phyloP scores from a whole-genome alignment of 768 basidiomycete genomes.

The Auricularia sp. region DNA sequence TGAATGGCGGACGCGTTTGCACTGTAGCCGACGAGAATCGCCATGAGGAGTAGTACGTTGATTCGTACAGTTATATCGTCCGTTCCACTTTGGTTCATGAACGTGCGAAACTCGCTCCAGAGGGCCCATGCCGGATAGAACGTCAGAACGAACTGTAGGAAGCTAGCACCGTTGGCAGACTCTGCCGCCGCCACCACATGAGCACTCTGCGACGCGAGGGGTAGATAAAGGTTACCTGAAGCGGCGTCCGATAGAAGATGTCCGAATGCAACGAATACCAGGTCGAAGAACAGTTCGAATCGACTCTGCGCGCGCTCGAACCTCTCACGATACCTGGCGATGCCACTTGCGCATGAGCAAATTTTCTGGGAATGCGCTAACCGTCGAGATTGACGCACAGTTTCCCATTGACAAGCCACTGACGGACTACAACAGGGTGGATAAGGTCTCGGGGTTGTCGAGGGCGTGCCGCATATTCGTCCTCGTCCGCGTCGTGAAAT shows the following conservation, averaged over 20 bases:
- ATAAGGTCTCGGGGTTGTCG: conserved; percentile 1
- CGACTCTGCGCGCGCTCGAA: conserved; percentile 13
- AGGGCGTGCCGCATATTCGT: background rate
- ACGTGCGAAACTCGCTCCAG: conserved; percentile 24
- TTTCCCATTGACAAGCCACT: conserved; percentile 7
- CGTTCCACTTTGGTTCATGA: conserved; percentile 21
- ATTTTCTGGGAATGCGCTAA: background rate
- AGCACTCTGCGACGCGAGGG: background rate
- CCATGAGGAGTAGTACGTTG: conserved; percentile 22
- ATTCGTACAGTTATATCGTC: conserved; percentile 24
- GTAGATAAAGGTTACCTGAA: background rate
- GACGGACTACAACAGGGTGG: conserved; percentile 4
- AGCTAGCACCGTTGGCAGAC: conserved; percentile 13
- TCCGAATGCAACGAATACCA: conserved; percentile 24
- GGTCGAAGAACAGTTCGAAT: conserved; percentile 29
- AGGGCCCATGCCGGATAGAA: conserved; percentile 22
- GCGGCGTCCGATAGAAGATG: conserved; percentile 25
- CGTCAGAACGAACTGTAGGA: conserved; percentile 15
- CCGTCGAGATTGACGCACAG: background rate
- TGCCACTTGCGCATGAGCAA: background rate
- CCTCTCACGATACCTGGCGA: conserved; percentile 6
- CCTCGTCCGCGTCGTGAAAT: conserved; percentile 4
- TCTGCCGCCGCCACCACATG: conserved; percentile 8
- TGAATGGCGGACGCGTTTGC: conserved; percentile 24
- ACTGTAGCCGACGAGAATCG: conserved; percentile 24